Base-by-base conservation (phyloP, 78 protist genomes). In the Chrysochromulina parva region DNA sequence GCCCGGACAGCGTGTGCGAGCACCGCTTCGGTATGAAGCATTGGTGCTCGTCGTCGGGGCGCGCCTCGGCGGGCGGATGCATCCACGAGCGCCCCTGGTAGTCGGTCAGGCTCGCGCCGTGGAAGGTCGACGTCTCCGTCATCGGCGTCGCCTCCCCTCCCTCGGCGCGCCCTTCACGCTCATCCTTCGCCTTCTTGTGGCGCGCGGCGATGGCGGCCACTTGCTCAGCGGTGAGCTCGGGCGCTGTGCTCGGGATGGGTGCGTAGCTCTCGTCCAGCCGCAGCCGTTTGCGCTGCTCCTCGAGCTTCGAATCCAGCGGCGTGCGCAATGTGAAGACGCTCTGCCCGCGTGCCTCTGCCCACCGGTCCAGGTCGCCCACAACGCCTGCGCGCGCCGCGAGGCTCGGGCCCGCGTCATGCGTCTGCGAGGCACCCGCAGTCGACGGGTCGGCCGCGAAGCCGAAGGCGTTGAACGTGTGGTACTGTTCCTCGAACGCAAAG, bases 21-120 rank as follows among this genome's bases (percentile, higher is more conserved):
- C 24, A 28, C 60, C 65, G 74, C 78, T 62, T 62, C 28, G 89
- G 89, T 55, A 85, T 85, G 89, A 60, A 85, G 74, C 74, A 62
- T 58, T 85, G 59, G 60, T 85, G 69, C 74, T 53, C 76, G 22
- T 20, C 66, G 28, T 28, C 76, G n/a, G n/a, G n/a, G 55, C 66
- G 62, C 5, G 48, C 19, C 24, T 85, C 89, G 48, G 54, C n/a
- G 26, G 89, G 89, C 52, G 62, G 47, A 57, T 0, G 2, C 22
- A 50, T 38, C 73, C 74, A 85, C 19, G 89, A 59, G 57, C 89
- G 52, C 50, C 89, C 88, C 69, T 85, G 89, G 38, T 85, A 85
- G 76, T 85, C 89, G 7, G 0, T 3, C 28, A 47, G 2, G 50
- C 28, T 0, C n/a, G 6, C 1, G 78, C 89, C 89, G 58, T 85